Base-by-base conservation (phyloP, 176 grass and related monocot genomes). In the Triticum urartu region DNA sequence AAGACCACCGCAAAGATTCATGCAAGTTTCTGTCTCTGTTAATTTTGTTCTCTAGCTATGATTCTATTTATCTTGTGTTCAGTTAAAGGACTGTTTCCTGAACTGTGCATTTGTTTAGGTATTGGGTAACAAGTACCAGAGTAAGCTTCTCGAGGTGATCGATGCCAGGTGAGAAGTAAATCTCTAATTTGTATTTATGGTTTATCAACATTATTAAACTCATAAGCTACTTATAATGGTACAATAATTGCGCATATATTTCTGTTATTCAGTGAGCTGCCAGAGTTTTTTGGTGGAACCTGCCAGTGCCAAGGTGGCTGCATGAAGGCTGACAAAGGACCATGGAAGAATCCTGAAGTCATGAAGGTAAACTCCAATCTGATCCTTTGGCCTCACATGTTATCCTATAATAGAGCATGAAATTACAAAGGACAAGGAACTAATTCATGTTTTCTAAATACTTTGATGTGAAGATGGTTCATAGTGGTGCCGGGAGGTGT, bases 1-100 rank as follows among this genome's bases (percentile, higher is more conserved):
- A 98, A 98, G 84, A 98, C 97, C 79, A 95, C 97, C 1, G 97
- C 97, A 43, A 98, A 98, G 86, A 98, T 98, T 64, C 87, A 98
- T 72, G 97, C 92, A 85, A 72, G 56, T 72, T 75, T 89, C 45
- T 33, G 11, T 72, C 13, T 36, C 21, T 59, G 21, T 65, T 83
- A 64, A 10, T 80, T 77, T 11, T 86, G 20, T 75, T 87, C n/a
- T 22, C 10, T 72, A 42, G 12, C 17, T 86, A 35, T 7, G 36
- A 40, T 36, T 80, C 8, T 65, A 30, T 47, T 25, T 78, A 76
- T 73, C 26, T 64, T 68, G 25, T 39, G 11, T 17, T 68, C 18
- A 86, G 5, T 32, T n/a, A 65, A 64, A 76, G 22, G 11, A 75
- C 74, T 89, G 38, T 33, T 85, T 65, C 52, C 78, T 26, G 59